Evolutionary conservation across 208 protist genomes (phyloP).

Genomic region (Leptomonas seymouri): DNA sequence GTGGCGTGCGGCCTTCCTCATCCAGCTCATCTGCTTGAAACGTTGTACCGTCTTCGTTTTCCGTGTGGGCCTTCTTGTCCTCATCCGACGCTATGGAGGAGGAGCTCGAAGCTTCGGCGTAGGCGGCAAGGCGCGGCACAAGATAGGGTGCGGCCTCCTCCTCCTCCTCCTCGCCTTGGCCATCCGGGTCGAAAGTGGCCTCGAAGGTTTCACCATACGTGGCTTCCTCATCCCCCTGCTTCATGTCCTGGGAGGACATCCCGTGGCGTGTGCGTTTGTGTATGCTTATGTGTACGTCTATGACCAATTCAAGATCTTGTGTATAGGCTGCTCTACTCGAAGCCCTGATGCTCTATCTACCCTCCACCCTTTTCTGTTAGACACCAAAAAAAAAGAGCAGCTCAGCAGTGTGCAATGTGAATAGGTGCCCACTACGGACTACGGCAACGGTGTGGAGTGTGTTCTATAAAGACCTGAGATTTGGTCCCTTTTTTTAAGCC

Average conservation of each 20-base stretch:
- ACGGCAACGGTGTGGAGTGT: no score
- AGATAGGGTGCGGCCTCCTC: constrained; percentile 46
- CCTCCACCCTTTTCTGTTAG: no score
- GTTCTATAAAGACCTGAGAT: no score
- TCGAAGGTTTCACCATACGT: constrained; percentile 18
- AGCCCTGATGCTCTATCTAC: no score
- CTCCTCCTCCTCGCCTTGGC: constrained; percentile 21
- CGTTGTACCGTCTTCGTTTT: background rate
- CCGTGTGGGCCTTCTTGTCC: constrained; percentile 1
- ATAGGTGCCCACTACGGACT: no score
- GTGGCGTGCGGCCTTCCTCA: constrained; percentile 11
- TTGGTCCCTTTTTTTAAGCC: no score
- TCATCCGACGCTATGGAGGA: constrained; percentile 13
- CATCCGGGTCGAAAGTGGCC: constrained; percentile 25
- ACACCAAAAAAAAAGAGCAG: no score
- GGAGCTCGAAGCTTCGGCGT: constrained; percentile 14
- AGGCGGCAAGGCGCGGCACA: constrained; percentile 50
- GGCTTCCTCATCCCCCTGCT: background rate
- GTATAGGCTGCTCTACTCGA: no score
- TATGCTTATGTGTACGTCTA: background rate
- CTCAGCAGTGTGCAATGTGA: no score
- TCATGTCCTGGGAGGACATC: constrained; percentile 4
- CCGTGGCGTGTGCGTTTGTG: background rate
- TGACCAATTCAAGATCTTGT: no score
- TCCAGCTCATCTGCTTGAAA: background rate